Conservation (phyloP, 768 basidiomycete species). For the Amanita fuliginea region DNA sequence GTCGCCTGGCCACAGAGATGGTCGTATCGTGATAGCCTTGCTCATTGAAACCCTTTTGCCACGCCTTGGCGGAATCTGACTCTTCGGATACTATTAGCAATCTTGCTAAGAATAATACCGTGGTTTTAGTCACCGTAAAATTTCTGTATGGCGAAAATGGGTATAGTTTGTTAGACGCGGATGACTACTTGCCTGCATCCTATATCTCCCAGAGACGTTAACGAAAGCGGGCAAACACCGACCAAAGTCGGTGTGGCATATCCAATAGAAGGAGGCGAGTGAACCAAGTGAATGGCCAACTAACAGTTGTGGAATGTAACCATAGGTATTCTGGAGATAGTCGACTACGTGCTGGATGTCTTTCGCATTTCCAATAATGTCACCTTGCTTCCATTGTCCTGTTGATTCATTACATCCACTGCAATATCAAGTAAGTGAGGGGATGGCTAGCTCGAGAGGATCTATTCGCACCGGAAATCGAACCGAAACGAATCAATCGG, state of each 20-base stretch:
- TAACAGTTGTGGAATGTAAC: conserved; percentile 59
- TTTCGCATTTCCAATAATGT: conserved; percentile 46
- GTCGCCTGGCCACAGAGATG: conserved; percentile 54
- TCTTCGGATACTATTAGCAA: conserved; percentile 13
- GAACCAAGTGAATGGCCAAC: conserved; percentile 76
- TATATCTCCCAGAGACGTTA: conserved; percentile 68
- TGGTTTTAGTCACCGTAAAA: conserved; percentile 25
- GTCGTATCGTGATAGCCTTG: conserved; percentile 57
- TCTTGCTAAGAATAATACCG: conserved; percentile 4
- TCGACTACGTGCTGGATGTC: conserved; percentile 59
- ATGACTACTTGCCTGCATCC: conserved; percentile 53
- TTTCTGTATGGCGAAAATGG: conserved; percentile 20
- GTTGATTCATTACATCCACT: conserved; percentile 74
- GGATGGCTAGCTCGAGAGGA: neutral
- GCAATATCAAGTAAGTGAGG: neutral
- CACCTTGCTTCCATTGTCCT: conserved; percentile 53
- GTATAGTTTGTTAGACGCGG: neutral
- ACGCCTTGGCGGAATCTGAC: conserved; percentile 3
- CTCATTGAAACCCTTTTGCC: conserved; percentile 39
- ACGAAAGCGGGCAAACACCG: conserved; percentile 48
- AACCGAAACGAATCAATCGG: conserved; percentile 79
- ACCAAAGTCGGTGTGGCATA: conserved; percentile 52
- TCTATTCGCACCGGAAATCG: conserved; percentile 63
- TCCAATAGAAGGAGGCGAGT: conserved; percentile 57
- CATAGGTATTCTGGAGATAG: conserved; percentile 45